Percentiles rank a stretch among this genome's conserved stretches.
Evolutionary conservation across 208 protist genomes (phyloP).

Genomic region (Acanthamoeba culbertsoni): DNA sequence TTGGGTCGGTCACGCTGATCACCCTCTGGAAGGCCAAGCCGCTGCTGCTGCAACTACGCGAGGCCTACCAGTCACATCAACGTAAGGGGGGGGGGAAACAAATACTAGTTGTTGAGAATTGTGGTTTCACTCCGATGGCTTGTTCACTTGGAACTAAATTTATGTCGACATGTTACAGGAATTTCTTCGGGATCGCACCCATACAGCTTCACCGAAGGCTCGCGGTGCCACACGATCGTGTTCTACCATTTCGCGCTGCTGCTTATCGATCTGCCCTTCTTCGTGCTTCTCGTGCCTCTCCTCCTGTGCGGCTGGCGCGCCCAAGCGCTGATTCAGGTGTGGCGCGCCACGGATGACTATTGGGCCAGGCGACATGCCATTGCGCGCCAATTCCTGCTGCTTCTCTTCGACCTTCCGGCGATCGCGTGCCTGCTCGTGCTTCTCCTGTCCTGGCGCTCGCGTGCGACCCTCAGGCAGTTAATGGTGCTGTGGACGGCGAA

Average conservation of each 20-base stretch:
- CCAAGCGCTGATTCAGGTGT: neutral
- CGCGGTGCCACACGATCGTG: neutral
- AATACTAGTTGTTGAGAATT: too few species aligned
- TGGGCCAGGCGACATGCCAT: neutral
- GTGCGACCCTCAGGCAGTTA: neutral
- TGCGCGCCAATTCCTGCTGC: neutral
- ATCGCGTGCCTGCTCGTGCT: neutral
- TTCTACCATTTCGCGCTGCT: slow-evolving; percentile 5
- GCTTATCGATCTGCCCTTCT: slow-evolving; percentile 9
- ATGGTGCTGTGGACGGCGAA: neutral
- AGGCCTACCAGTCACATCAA: neutral
- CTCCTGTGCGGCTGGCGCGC: neutral
- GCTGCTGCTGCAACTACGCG: neutral
- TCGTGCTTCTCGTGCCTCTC: neutral
- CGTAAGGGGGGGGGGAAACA: too few species aligned
- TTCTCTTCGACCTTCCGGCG: neutral
- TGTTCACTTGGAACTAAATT: too few species aligned
- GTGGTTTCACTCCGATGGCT: too few species aligned
- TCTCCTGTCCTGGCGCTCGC: neutral
- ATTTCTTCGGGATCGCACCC: neutral
- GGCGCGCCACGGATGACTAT: neutral
- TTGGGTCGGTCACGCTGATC: neutral
- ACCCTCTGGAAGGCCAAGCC: neutral
- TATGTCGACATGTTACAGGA: neutral
- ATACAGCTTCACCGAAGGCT: neutral